Evolutionary conservation across 2,329 filamentous ascomycete genomes (phyloP), one percentile per base, ranked within the genome.

Genomic region (Metarhizium robertsii): DNA sequence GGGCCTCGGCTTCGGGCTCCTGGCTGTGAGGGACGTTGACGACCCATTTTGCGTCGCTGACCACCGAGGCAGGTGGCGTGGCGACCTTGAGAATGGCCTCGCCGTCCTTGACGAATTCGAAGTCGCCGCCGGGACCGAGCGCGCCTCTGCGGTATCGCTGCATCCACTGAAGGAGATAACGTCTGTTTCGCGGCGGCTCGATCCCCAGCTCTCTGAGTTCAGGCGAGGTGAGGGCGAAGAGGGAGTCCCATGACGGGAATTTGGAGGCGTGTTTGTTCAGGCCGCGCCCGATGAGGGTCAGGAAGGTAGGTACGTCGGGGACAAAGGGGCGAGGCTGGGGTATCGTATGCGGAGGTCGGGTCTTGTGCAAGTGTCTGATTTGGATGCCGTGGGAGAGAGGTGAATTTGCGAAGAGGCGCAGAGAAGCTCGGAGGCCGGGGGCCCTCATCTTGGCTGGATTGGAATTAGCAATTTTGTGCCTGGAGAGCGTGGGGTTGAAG

Each of bases 241-340:
- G 83, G 6, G 89, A 83, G 53, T 94, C 87, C 94, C 94, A 97
- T 11, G 87, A 86, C 2, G 88, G 84, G 64, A 99, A 90, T 72
- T 97, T 97, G 72, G 83, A 78, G 51, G 87, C 82, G 75, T 96
- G 90, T 67, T 87, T 84, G 66, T 81, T 85, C 64, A 96, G 84
- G 64, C 86, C 86, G 60, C 94, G 92, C 63, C 94, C 94, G 72
- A 97, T 96, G 57, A 96, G 79, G 40, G 82, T 90, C 59, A 97
- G 85, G 72, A 99, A 96, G 16, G 92, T 94, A 63, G 79, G 69
- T 45, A 90, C 84, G 69, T 96, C 86, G 36, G 92, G 92, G 43
- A 95, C 85, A 65, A 95, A 91, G 1, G 90, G 89, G 42, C 87
- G 95, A 1, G 91, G 87, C 29, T 78, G 67, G 2, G 92, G 92